These are phyloP conservation scores for Leccinum longicurvipes DNA, from an alignment of 768 basidiomycete genomes.

Conservation along the genomic window DNA sequence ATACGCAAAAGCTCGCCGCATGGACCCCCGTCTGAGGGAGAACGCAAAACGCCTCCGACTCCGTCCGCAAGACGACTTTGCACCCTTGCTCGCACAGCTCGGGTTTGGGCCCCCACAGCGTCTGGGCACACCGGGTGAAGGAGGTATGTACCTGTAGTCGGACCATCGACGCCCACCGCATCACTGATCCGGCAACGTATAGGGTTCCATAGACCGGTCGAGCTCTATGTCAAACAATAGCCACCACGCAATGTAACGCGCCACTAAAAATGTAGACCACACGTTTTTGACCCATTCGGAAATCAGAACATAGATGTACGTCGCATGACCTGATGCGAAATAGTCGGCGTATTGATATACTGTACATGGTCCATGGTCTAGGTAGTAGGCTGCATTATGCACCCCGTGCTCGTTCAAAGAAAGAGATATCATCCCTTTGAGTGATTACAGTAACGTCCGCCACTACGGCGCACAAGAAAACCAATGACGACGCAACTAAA, in stretches of 20 bases:
- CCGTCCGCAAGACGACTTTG: constrained; percentile 65
- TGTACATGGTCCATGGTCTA: constrained; percentile 2
- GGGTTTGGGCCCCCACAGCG: constrained; percentile 56
- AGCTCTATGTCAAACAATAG: constrained; percentile 52
- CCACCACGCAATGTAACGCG: neutral
- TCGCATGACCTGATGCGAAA: neutral
- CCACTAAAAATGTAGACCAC: neutral
- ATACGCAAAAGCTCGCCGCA: constrained; percentile 73
- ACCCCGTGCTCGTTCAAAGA: neutral
- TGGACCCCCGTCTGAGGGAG: constrained; percentile 61
- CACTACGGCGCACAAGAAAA: neutral
- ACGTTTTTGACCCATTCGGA: neutral
- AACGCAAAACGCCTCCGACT: constrained; percentile 54
- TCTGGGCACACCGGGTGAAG: constrained; percentile 58
- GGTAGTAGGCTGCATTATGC: neutral
- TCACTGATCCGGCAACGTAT: neutral
- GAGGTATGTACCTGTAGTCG: constrained; percentile 48
- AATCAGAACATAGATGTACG: neutral
- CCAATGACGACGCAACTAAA: neutral
- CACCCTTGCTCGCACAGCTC: constrained; percentile 46
- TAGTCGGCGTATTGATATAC: neutral
- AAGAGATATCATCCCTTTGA: neutral
- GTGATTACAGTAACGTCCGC: neutral
- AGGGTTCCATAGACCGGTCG: constrained; percentile 42
- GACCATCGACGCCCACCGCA: neutral